Base-by-base conservation (phyloP, 164 flowering plant genomes). In the Annona cherimola region DNA sequence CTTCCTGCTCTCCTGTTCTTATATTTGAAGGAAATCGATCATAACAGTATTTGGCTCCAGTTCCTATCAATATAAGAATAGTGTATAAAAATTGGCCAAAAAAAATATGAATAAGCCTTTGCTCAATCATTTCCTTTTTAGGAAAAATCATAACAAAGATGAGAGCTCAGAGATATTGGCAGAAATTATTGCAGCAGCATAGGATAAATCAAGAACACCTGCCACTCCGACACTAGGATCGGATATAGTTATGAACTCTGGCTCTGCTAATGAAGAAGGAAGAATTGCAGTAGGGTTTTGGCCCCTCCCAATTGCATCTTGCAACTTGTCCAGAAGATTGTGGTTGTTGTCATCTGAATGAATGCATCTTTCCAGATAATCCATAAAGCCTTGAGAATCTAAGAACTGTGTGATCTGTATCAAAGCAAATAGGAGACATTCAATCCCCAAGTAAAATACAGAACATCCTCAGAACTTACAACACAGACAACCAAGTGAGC, bases 251-350 rank as follows among this genome's bases (percentile, higher is more conserved):
- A 91, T 82, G 45, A 90, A 86, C 81, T 96, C 99, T 71, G 86
- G 93, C 68, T 93, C 98, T 71, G 67, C 72, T 50, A 71, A 78
- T 67, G 78, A 69, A 46, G 86, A 81, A 7, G 97, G 93, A 76
- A 96, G 74, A 79, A 96, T 82, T 19, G 94, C 89, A 66, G 76
- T 67, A 65, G 94, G 97, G 77, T 91, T 89, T 86, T 96, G 97
- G 69, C 97, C 96, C 81, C 98, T 87, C 59, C 97, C 95, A 77
- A 90, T 77, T 35, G 98, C 97, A 86, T 95, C 98, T 90, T 96
- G 99, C 78, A 96, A 82, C 86, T 89, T 96, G 76, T 96, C 97
- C 54, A 96, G 92, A 71, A 93, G 98, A 83, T 93, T 96, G 75
- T 79, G 78, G 71, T 70, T 83, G 75, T 80, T 87, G 70, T 83